phyloP scores from a whole-genome alignment of 176 grass and related monocot genomes.

The Calamus simplicifolius region DNA sequence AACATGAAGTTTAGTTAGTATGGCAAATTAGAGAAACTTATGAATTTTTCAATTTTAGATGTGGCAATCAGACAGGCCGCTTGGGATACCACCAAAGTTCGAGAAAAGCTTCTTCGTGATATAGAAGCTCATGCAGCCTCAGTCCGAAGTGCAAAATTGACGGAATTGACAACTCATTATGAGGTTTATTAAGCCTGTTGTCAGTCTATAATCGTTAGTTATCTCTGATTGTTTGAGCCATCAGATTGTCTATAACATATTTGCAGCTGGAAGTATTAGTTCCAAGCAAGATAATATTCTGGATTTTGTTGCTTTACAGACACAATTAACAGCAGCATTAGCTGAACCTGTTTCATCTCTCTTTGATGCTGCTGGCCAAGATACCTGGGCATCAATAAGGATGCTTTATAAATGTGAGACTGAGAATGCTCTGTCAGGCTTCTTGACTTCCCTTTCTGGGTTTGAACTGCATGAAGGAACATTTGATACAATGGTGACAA shows the following conservation, averaged over 20 bases:
- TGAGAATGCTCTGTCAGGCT: conserved; percentile 36
- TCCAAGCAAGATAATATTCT: background rate
- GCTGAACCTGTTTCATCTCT: conserved; percentile 60
- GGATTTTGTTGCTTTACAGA: conserved; percentile 22
- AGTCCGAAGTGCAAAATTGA: conserved; percentile 2
- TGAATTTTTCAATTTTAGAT: conserved; percentile 13
- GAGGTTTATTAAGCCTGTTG: conserved; percentile 3
- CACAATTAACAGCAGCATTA: conserved; percentile 46
- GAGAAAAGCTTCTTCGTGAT: conserved; percentile 23
- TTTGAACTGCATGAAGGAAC: conserved; percentile 62
- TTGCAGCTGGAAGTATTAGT: too few relatives aligned
- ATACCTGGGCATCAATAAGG: conserved; percentile 66
- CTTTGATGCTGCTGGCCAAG: conserved; percentile 42
- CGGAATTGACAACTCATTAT: conserved; percentile 10
- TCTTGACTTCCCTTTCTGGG: conserved; percentile 46
- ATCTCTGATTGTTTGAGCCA: too few relatives aligned
- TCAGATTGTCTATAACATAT: too few relatives aligned
- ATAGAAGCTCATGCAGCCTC: conserved; percentile 18
- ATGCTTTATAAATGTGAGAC: conserved; percentile 48
- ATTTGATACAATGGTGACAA: conserved; percentile 35
- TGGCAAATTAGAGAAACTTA: background rate
- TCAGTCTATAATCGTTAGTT: too few relatives aligned
- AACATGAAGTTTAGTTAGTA: too few relatives aligned
- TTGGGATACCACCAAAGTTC: conserved; percentile 14
- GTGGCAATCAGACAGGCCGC: conserved; percentile 4